Evolutionary conservation across 1,139 yeast genomes (phyloP).

Genomic region (Blastobotrys buckinghamii): DNA sequence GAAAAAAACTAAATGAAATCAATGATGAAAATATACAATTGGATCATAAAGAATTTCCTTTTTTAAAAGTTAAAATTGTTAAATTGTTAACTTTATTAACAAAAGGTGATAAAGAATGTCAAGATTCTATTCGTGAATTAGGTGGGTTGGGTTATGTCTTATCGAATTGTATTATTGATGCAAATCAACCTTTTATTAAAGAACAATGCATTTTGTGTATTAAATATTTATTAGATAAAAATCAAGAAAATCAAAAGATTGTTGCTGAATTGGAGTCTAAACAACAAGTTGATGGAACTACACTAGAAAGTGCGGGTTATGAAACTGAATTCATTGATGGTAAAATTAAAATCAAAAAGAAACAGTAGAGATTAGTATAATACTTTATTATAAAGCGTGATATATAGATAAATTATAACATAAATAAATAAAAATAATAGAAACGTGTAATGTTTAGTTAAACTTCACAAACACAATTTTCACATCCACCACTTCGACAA

Average conservation of each 20-base stretch:
- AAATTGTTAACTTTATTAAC: constrained; percentile 33
- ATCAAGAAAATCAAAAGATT: constrained; percentile 63
- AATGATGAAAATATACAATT: constrained; percentile 11
- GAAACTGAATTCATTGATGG: constrained; percentile 56
- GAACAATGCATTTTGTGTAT: constrained; percentile 80
- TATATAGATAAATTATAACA: too few relatives aligned
- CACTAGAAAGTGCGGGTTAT: constrained; percentile 50
- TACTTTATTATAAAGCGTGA: too few relatives aligned
- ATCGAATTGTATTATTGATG: constrained; percentile 80
- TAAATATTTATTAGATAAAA: constrained; percentile 57
- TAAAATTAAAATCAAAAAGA: constrained; percentile 38
- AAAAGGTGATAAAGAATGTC: constrained; percentile 47
- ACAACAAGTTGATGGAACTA: constrained; percentile 45
- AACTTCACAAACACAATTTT: constrained; percentile 22
- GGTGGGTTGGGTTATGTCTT: constrained; percentile 69
- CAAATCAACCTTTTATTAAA: constrained; percentile 74
- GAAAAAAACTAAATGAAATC: constrained; percentile 24
- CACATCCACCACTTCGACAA: constrained; percentile 19
- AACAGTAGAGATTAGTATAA: too few relatives aligned
- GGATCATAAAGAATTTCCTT: constrained; percentile 27
- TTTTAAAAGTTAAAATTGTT: constrained; percentile 28
- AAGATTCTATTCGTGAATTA: constrained; percentile 57
- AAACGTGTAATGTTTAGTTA: background rate
- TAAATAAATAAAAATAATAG: background rate
- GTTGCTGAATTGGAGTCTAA: constrained; percentile 61